Conservation (phyloP, 805 yeast species). For the Metschnikowia bowlesiae region DNA sequence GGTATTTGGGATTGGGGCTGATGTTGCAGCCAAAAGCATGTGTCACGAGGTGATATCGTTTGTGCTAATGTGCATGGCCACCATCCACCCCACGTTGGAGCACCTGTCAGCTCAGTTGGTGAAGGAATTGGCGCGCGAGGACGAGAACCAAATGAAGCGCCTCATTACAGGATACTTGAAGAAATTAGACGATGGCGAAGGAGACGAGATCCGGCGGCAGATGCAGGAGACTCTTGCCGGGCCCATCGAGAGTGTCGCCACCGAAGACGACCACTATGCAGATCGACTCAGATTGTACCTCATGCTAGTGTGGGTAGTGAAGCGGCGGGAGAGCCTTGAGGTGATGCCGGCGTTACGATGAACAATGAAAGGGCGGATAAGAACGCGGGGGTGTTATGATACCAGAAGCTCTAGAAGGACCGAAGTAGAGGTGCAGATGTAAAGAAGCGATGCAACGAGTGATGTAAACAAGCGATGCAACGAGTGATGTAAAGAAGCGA, state of each 20-base stretch:
- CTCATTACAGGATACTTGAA: not conserved
- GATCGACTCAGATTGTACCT: not conserved
- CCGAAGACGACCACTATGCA: not conserved
- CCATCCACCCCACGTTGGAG: not conserved
- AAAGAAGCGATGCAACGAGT: too few relatives aligned
- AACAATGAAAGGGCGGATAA: not conserved
- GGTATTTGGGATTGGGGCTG: not conserved
- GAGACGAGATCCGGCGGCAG: not conserved
- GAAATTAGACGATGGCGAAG: not conserved
- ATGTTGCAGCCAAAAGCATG: constrained; percentile 1
- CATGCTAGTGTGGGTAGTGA: constrained; percentile 1
- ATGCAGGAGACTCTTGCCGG: not conserved
- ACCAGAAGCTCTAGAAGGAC: too few relatives aligned
- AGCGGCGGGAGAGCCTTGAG: not conserved
- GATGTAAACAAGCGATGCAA: too few relatives aligned
- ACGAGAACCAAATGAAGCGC: not conserved
- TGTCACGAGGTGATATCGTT: not conserved
- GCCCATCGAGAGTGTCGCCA: not conserved
- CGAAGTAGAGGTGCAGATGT: too few relatives aligned
- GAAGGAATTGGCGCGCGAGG: not conserved
- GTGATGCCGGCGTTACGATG: not conserved
- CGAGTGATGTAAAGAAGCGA: too few relatives aligned
- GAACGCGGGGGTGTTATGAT: too few relatives aligned
- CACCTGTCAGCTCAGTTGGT: not conserved
- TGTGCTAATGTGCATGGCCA: not conserved